phyloP scores from a whole-genome alignment of 2,329 filamentous ascomycete species.

The Raffaelea ambrosiae region DNA sequence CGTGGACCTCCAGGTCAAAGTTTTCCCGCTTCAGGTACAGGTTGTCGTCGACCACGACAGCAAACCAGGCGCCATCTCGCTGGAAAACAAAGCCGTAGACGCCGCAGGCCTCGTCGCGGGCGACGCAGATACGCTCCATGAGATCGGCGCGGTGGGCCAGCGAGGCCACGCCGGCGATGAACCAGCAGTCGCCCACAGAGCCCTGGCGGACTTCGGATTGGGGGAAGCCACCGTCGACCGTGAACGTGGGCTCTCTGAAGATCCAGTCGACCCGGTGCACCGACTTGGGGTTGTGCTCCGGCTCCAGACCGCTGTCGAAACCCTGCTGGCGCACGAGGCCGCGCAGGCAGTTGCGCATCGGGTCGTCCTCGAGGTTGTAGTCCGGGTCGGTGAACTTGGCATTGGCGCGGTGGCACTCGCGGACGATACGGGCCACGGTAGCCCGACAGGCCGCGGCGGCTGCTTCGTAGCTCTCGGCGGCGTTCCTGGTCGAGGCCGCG shows the following conservation, averaged over 20 bases:
- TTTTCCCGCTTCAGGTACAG: conserved; percentile 53
- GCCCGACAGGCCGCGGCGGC: conserved; percentile 31
- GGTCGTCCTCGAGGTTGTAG: conserved; percentile 33
- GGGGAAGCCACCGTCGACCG: conserved; percentile 35
- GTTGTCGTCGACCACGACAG: conserved; percentile 65
- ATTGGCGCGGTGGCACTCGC: conserved; percentile 34
- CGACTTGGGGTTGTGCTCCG: conserved; percentile 24
- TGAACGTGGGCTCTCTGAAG: conserved; percentile 53
- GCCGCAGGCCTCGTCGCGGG: conserved; percentile 51
- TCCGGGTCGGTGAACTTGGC: conserved; percentile 35
- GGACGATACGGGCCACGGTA: conserved; percentile 28
- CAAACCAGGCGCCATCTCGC: conserved; percentile 58
- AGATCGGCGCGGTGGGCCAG: conserved; percentile 57
- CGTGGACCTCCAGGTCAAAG: conserved; percentile 26
- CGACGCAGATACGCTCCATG: conserved; percentile 60
- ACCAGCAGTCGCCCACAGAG: conserved; percentile 61
- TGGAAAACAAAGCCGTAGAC: conserved; percentile 15
- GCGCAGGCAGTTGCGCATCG: conserved; percentile 25
- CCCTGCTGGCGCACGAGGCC: conserved; percentile 14
- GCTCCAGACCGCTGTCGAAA: conserved; percentile 3
- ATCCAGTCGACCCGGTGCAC: conserved; percentile 39
- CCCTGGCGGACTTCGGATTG: conserved; percentile 34
- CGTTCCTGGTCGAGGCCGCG: neutral
- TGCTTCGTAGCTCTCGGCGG: conserved; percentile 25
- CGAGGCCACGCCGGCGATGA: conserved; percentile 60